phyloP scores from a whole-genome alignment of 352 stramenopile species.

The Phytophthora sp. region DNA sequence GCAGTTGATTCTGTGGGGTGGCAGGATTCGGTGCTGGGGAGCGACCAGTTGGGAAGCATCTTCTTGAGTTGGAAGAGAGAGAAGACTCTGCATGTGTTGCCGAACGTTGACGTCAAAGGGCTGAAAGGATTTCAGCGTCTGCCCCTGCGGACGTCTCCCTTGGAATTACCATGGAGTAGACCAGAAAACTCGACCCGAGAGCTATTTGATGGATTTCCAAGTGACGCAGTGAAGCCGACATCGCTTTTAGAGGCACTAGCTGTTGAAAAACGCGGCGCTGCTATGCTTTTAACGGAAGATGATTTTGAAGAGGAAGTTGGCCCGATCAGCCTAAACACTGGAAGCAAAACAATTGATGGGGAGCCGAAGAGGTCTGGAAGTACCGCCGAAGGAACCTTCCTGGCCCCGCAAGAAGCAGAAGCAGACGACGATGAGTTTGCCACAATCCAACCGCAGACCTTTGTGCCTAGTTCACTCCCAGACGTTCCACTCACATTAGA shows the following conservation, averaged over 20 bases:
- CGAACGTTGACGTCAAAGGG: conserved; percentile 36
- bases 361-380: neutral
- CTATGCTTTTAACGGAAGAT: conserved; percentile 27
- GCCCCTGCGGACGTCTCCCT: conserved; percentile 39
- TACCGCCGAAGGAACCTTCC: neutral
- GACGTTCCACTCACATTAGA: conserved; percentile 15
- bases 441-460: conserved; percentile 12
- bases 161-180: conserved; percentile 49
- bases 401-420: conserved; percentile 12
- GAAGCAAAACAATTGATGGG: too few relatives aligned
- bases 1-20: neutral
- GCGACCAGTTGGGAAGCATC: conserved; percentile 25
- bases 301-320: conserved; percentile 30
- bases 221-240: conserved; percentile 19
- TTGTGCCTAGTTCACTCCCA: conserved; percentile 14
- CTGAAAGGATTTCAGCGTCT: conserved; percentile 62
- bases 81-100: conserved; percentile 53
- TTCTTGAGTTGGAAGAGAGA: conserved; percentile 62
- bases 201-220: conserved; percentile 48
- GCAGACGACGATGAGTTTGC: conserved; percentile 21
- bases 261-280: conserved; percentile 11
- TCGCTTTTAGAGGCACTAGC: conserved; percentile 54
- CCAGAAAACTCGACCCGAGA: neutral
- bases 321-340: too few relatives aligned
- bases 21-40: conserved; percentile 8